Evolutionary conservation across 73 alveolate species (phyloP).

Genomic region (Chromera velia): DNA sequence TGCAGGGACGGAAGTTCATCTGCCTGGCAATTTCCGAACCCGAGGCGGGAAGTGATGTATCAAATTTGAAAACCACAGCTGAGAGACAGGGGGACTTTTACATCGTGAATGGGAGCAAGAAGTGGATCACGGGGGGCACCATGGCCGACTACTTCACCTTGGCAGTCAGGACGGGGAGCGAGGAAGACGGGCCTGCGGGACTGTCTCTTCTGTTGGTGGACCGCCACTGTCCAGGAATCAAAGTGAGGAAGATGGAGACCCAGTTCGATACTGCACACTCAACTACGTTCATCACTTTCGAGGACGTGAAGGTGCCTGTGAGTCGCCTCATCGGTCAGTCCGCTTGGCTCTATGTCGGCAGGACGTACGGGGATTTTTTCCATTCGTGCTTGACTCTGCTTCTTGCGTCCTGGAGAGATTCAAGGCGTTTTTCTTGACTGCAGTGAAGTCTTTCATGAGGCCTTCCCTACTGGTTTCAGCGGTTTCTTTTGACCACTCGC

Average conservation of each 20-base stretch:
- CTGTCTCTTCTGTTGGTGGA: neutral
- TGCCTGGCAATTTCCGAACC: constrained; percentile 22
- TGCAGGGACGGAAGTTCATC: constrained; percentile 14
- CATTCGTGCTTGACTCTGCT: too few species aligned
- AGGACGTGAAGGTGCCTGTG: constrained; percentile 20
- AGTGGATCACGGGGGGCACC: constrained; percentile 48
- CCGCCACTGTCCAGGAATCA: neutral
- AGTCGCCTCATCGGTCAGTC: too few species aligned
- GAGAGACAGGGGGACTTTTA: constrained; percentile 4
- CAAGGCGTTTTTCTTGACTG: too few species aligned
- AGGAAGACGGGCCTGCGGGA: constrained; percentile 6
- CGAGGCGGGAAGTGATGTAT: constrained; percentile 33
- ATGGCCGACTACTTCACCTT: neutral
- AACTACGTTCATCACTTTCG: constrained; percentile 11
- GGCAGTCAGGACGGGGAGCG: constrained; percentile 5
- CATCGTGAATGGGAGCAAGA: constrained; percentile 44
- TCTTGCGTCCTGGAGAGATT: too few species aligned
- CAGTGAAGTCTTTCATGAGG: too few species aligned
- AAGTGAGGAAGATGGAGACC: constrained; percentile 12
- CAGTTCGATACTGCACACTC: constrained; percentile 21
- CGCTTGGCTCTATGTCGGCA: too few species aligned
- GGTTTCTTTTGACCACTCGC: too few species aligned
- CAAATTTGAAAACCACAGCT: constrained; percentile 31
- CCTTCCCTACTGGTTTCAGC: too few species aligned
- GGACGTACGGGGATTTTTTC: too few species aligned